Percentiles rank a stretch among this genome's conserved stretches.
Conservation (phyloP, 2,329 filamentous ascomycete genomes). For the Plenodomus lindquistii region DNA sequence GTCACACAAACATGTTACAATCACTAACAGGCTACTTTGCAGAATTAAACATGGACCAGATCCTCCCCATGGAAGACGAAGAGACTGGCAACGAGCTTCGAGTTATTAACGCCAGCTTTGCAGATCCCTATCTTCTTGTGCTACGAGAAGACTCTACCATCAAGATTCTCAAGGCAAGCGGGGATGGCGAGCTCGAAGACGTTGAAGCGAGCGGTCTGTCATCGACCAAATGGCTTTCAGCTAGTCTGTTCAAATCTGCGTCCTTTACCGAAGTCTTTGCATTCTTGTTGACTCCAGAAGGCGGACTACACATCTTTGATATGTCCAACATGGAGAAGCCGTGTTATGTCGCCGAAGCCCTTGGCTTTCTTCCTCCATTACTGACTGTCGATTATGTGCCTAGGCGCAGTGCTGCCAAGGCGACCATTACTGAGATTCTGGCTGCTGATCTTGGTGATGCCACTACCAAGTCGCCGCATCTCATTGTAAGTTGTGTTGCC, state of each 20-base stretch:
- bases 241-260: slow-evolving; percentile 77
- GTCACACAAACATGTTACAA: background rate
- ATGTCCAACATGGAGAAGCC: slow-evolving; percentile 73
- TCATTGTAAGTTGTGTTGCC: slow-evolving; percentile 66
- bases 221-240: slow-evolving; percentile 76
- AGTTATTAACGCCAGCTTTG: slow-evolving; percentile 79
- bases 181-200: slow-evolving; percentile 83
- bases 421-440: slow-evolving; percentile 76
- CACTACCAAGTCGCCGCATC: slow-evolving; percentile 70
- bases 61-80: slow-evolving; percentile 86
- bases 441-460: slow-evolving; percentile 83
- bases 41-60: slow-evolving; percentile 88
- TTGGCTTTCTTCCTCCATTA: slow-evolving; percentile 76
- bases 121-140: slow-evolving; percentile 82
- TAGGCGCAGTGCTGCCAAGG: slow-evolving; percentile 71
- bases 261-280: slow-evolving; percentile 64
- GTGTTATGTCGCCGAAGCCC: slow-evolving; percentile 73
- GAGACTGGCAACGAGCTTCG: slow-evolving; percentile 77
- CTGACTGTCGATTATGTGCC: slow-evolving; percentile 72
- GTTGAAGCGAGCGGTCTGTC: slow-evolving; percentile 65
- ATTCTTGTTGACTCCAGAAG: slow-evolving; percentile 76
- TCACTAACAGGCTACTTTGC: background rate
- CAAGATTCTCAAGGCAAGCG: slow-evolving; percentile 77
- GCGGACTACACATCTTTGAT: slow-evolving; percentile 75
- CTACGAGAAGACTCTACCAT: slow-evolving; percentile 82